Conservation (phyloP, 345 rosid species). For the Pseudoturritis turrita region DNA sequence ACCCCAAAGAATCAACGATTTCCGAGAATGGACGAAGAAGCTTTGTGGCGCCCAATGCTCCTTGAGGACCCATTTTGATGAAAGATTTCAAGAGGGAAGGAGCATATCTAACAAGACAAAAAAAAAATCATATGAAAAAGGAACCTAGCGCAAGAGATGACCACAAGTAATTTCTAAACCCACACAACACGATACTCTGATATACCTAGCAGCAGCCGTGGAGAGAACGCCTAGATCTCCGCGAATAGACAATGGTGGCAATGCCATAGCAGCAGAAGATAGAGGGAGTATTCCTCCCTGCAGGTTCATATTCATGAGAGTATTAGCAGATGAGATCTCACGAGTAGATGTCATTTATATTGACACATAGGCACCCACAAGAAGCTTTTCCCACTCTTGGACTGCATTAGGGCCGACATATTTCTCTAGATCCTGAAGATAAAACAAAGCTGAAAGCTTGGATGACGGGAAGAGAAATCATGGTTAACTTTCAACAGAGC, state of each 20-base stretch:
- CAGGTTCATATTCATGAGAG: conserved; percentile 12
- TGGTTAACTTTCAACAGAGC: background rate
- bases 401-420: conserved; percentile 76
- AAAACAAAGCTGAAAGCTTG: no score
- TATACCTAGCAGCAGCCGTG: conserved; percentile 74
- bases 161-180: background rate
- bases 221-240: conserved; percentile 86
- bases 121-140: background rate
- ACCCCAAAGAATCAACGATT: conserved; percentile 64
- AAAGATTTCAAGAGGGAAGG: conserved; percentile 81
- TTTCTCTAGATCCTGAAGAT: conserved; percentile 71
- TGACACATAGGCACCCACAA: conserved; percentile 43
- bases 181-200: background rate
- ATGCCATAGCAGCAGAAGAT: conserved; percentile 86
- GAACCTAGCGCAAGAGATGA: background rate
- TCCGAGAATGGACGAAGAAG: conserved; percentile 91
- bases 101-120: conserved; percentile 39
- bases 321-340: conserved; percentile 24
- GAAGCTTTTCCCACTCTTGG: conserved; percentile 83
- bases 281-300: conserved; percentile 94
- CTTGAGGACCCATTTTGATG: conserved; percentile 78
- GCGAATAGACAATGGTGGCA: conserved; percentile 83
- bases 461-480: no score
- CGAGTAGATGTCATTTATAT: conserved; percentile 16
- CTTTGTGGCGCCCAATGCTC: conserved; percentile 76